Evolutionary conservation across 176 grass and related monocot species (phyloP), one percentile per base, ranked within the genome.

Genomic region (Ananas comosus): DNA sequence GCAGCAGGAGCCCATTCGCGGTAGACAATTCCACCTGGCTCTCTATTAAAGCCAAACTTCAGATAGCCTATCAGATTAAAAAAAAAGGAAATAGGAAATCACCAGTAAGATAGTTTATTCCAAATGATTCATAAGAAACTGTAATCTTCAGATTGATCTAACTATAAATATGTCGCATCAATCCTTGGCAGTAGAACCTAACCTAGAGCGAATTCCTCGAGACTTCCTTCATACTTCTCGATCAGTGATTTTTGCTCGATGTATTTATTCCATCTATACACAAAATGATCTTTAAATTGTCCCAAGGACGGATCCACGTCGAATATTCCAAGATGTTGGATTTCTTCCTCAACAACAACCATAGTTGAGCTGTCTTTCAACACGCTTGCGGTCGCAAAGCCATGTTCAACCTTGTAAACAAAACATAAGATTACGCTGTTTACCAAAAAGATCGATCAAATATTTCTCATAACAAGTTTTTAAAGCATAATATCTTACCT

Each of bases 1-100:
- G 93, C 93, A 77, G 74, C 93, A 75, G 93, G 93, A 65, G 93
- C 93, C 93, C 93, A 97, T 83, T 97, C 93, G 50, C 82, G 79
- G 81, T 92, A 97, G 33, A 90, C 80, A 77, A 80, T 90, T 69
- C 52, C 83, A 61, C 61, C 84, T 67, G 66, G n/a, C 67, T 73
- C 74, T 69, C 73, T 80, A 25, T 90, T 97, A 50, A 97, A 83
- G 68, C 93, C 93, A 83, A 97, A 97, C 66, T 97, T 97, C 74
- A 92, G 74, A 47, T 97, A 97, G 63, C 93, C 93, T 97, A 48
- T 12, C 75, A 65, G 49, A 76, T 27, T 27, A 19, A 4, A 83
- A 49, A 23, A 24, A 16, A 54, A 2, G 74, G 19, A 12, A 27
- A 27, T 27, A 50, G 51, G 18, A 72, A 47, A 16, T 53, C 19